phyloP scores from a whole-genome alignment of 805 yeast species.

The Ogataea paraovalis region DNA sequence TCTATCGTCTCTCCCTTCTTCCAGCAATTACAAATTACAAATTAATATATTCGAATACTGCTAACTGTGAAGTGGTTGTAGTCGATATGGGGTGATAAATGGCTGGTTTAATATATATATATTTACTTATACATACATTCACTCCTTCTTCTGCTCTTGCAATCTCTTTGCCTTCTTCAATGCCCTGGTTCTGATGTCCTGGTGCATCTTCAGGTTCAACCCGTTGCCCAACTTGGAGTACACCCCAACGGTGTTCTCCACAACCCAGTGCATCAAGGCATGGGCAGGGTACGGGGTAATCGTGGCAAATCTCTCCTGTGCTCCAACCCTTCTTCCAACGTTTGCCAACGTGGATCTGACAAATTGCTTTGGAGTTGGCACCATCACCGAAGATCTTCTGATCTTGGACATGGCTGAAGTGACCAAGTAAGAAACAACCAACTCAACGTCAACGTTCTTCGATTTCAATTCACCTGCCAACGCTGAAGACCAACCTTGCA shows the following conservation, averaged over 20 bases:
- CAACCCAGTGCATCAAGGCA: slow-evolving; percentile 82
- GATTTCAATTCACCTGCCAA: slow-evolving; percentile 78
- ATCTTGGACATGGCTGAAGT: slow-evolving; percentile 96
- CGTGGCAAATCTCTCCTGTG: slow-evolving; percentile 85
- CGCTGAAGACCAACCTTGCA: slow-evolving; percentile 90
- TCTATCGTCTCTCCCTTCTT: too few relatives aligned
- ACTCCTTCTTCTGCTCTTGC: slow-evolving; percentile 19
- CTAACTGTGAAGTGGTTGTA: too few relatives aligned
- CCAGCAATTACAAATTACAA: too few relatives aligned
- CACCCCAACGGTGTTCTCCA: slow-evolving; percentile 79
- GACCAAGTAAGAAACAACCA: slow-evolving; percentile 82
- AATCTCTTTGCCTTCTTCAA: slow-evolving; percentile 61
- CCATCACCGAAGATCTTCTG: slow-evolving; percentile 64
- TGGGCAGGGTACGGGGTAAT: slow-evolving; percentile 92
- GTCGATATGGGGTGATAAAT: too few relatives aligned
- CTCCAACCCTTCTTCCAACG: slow-evolving; percentile 85
- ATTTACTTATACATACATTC: not conserved
- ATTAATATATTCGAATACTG: too few relatives aligned
- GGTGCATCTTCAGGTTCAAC: slow-evolving; percentile 74
- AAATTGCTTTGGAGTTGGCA: slow-evolving; percentile 80
- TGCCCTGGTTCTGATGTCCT: slow-evolving; percentile 76
- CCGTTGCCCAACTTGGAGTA: slow-evolving; percentile 65
- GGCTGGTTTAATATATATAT: too few relatives aligned
- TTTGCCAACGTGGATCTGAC: slow-evolving; percentile 66
- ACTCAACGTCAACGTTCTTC: slow-evolving; percentile 76